Base-by-base conservation (phyloP, 176 grass and related monocot species). In the Poa pratensis region DNA sequence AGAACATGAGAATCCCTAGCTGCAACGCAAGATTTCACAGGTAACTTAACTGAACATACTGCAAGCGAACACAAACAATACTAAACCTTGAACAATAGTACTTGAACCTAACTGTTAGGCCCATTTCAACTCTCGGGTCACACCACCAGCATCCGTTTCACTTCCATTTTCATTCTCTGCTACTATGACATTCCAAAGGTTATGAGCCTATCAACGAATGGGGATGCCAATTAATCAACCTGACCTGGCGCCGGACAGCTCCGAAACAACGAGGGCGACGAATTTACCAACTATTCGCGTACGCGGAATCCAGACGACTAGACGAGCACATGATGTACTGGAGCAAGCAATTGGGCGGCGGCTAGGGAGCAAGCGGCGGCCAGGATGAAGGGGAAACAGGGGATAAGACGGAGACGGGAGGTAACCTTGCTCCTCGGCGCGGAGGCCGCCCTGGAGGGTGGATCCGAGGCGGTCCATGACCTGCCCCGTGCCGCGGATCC, bases 401-500 rank as follows among this genome's bases (percentile, higher is more conserved):
- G 10, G 42, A 9, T 43, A 9, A 43, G 42, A 43, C 42, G 9
- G 49, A 37, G 16, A 51, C 0, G 83, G 17, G 20, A 20, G n/a
- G 76, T 80, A 86, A 98, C 96, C 10, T 80, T 98, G 91, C 80
- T 98, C 96, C 50, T 94, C 93, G 69, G 89, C 78, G 83, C 90
- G 91, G 74, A 69, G 88, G 67, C 84, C 89, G 52, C 96, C 96
- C 85, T 98, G 93, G 72, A 98, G 39, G 89, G 87, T 90, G 85
- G 83, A 89, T 73, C 96, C 96, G 48, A 98, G 89, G 79, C 91
- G 91, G 80, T 98, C 96, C 79, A 98, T 88, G 89, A 81, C 96
- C 84, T 95, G 90, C 35, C 96, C 96, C 66, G 96, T 92, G 87
- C 91, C 96, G 74, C 96, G 96, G 80, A 98, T 95, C 96, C 96